Percentiles rank a stretch among this genome's conserved stretches.
These are phyloP conservation scores for Fraxinus sp. DNA, from an alignment of 305 asterid species.

Conservation along the genomic window DNA sequence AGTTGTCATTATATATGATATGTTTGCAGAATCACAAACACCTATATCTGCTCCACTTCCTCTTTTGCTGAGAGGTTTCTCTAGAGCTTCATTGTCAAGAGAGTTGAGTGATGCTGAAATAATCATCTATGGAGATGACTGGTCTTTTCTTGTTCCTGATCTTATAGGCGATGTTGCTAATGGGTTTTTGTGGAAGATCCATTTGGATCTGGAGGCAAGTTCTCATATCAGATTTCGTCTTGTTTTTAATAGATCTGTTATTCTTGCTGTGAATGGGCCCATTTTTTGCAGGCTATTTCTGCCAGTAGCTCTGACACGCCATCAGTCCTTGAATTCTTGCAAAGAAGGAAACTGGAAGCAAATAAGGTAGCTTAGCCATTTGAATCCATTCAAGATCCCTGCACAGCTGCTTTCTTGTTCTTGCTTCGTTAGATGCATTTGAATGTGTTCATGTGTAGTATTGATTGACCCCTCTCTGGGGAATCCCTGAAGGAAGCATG, in stretches of 20 bases:
- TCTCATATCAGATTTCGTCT: slow-evolving; percentile 6
- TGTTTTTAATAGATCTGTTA: slow-evolving; percentile 21
- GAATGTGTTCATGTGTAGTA: neutral
- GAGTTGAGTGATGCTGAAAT: slow-evolving; percentile 45
- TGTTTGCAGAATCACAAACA: slow-evolving; percentile 67
- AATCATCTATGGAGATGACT: slow-evolving; percentile 67
- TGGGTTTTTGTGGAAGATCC: slow-evolving; percentile 80
- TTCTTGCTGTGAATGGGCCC: slow-evolving; percentile 21
- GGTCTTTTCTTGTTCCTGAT: slow-evolving; percentile 89
- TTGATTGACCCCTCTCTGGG: slow-evolving; percentile 7
- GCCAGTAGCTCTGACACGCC: slow-evolving; percentile 89
- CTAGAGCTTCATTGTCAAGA: slow-evolving; percentile 49
- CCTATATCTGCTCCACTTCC: slow-evolving; percentile 99
- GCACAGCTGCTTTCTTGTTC: neutral
- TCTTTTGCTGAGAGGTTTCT: slow-evolving; percentile 66
- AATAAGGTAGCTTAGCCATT: slow-evolving; percentile 53
- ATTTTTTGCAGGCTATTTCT: slow-evolving; percentile 63
- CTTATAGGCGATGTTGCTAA: slow-evolving; percentile 70
- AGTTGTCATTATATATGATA: slow-evolving; percentile 84
- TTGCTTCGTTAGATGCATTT: slow-evolving; percentile 1
- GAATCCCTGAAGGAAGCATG: slow-evolving; percentile 11
- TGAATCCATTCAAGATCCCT: slow-evolving; percentile 5
- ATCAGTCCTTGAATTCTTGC: slow-evolving; percentile 76
- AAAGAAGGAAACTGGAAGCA: slow-evolving; percentile 85
- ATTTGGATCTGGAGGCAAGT: slow-evolving; percentile 88